A percentile compares a stretch with the other conserved stretches of the same genome.
phyloP scores from a whole-genome alignment of 116 monocot genomes.

The Posidonia oceanica region DNA sequence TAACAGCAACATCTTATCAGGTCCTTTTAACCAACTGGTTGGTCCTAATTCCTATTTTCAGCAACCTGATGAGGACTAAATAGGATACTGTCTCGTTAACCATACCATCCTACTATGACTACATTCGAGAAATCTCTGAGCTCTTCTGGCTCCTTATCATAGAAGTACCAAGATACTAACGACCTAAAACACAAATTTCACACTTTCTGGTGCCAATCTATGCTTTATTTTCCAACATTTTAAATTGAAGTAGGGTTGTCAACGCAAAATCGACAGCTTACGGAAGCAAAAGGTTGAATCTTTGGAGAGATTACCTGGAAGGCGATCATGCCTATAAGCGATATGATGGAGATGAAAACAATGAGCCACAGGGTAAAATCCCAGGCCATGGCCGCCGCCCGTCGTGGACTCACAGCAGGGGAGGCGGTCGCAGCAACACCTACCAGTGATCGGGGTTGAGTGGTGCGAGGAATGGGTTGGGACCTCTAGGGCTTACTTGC shows the following conservation, averaged over 20 bases:
- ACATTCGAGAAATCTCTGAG: too few relatives aligned
- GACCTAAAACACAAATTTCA: background rate
- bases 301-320: slow-evolving; percentile 24
- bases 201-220: too few relatives aligned
- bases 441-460: too few relatives aligned
- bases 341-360: slow-evolving; percentile 25
- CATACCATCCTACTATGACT: background rate
- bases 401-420: background rate
- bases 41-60: too few relatives aligned
- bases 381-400: slow-evolving; percentile 23
- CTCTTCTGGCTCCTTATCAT: too few relatives aligned
- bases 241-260: too few relatives aligned
- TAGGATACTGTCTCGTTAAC: background rate
- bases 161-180: background rate
- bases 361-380: slow-evolving; percentile 35
- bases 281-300: background rate
- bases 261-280: background rate
- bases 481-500: too few relatives aligned
- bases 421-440: too few relatives aligned
- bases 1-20: too few relatives aligned
- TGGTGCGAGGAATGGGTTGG: too few relatives aligned
- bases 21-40: too few relatives aligned
- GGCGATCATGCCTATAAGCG: slow-evolving; percentile 26
- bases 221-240: too few relatives aligned
- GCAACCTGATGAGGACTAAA: background rate